Percentiles rank a stretch among this genome's conserved stretches.
These are phyloP conservation scores for Lepidium didymum DNA, from an alignment of 345 rosid species.

Conservation along the genomic window DNA sequence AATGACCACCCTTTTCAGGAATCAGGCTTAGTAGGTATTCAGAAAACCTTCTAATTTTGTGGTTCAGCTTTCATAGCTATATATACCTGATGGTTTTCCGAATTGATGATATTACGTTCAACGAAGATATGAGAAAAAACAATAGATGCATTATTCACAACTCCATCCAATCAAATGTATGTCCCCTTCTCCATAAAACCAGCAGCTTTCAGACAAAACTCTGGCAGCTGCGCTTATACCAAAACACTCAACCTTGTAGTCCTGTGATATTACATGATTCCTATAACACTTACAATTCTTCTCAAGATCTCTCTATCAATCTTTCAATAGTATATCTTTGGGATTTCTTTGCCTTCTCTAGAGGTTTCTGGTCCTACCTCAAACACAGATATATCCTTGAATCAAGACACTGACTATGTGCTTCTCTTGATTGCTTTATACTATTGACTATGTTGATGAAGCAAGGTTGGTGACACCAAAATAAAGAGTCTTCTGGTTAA, in stretches of 20 bases:
- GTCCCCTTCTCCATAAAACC: background rate
- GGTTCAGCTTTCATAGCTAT: background rate
- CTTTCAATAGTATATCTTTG: background rate
- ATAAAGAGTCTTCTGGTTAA: conserved; percentile 67
- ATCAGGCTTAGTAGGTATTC: background rate
- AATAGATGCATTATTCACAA: background rate
- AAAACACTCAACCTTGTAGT: background rate
- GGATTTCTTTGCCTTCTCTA: background rate
- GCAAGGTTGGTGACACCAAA: conserved; percentile 80
- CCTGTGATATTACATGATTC: conserved; percentile 8
- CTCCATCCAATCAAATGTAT: conserved; percentile 1
- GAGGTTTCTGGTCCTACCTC: background rate
- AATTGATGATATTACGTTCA: background rate
- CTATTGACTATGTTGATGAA: conserved; percentile 32
- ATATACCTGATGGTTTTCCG: background rate
- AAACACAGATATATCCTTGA: background rate
- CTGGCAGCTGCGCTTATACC: conserved; percentile 8
- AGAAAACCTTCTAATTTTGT: background rate
- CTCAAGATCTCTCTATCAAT: background rate
- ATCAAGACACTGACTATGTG: conserved; percentile 11
- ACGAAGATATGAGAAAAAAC: background rate
- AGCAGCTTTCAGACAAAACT: conserved; percentile 12
- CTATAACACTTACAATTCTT: background rate
- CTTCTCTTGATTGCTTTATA: background rate
- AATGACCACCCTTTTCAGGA: background rate